Evolutionary conservation across 768 basidiomycete genomes (phyloP).

Genomic region (Mycena amicta): DNA sequence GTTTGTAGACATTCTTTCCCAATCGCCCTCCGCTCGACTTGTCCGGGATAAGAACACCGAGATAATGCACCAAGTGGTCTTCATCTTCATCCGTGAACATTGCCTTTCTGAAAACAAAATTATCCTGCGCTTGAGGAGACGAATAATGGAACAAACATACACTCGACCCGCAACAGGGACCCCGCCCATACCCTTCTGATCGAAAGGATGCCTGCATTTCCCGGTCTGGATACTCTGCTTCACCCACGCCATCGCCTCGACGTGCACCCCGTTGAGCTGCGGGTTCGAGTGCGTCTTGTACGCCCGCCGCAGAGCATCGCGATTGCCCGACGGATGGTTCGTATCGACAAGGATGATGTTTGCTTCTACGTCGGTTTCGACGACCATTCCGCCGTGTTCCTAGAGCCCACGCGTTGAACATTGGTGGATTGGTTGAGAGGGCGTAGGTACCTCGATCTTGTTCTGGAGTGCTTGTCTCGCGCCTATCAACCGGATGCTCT

Average conservation of each 20-base stretch:
- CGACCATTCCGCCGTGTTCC: slow-evolving; percentile 26
- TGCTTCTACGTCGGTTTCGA: slow-evolving; percentile 11
- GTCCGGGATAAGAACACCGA: slow-evolving; percentile 41
- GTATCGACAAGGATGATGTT: slow-evolving; percentile 30
- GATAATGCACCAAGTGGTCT: slow-evolving; percentile 35
- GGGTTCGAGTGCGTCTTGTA: slow-evolving; percentile 23
- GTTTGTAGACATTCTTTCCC: slow-evolving; percentile 37
- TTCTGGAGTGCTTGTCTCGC: slow-evolving; percentile 23
- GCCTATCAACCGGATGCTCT: slow-evolving; percentile 27
- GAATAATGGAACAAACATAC: not conserved
- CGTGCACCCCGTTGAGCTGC: slow-evolving; percentile 13
- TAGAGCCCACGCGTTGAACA: too few species aligned
- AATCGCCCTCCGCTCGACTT: slow-evolving; percentile 40
- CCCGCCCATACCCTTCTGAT: slow-evolving; percentile 34
- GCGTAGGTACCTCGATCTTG: too few species aligned
- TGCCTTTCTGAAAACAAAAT: slow-evolving; percentile 21
- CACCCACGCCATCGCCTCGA: slow-evolving; percentile 31
- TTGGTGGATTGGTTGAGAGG: too few species aligned
- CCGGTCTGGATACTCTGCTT: slow-evolving; percentile 25
- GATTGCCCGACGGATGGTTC: slow-evolving; percentile 5
- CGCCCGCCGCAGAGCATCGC: slow-evolving; percentile 14
- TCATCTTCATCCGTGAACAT: slow-evolving; percentile 44
- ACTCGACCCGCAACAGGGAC: not conserved
- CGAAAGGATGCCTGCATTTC: slow-evolving; percentile 23
- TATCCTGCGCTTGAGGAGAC: not conserved